Conservation (phyloP, 2,329 filamentous ascomycete genomes). For the Pseudogymnoascus sp. region DNA sequence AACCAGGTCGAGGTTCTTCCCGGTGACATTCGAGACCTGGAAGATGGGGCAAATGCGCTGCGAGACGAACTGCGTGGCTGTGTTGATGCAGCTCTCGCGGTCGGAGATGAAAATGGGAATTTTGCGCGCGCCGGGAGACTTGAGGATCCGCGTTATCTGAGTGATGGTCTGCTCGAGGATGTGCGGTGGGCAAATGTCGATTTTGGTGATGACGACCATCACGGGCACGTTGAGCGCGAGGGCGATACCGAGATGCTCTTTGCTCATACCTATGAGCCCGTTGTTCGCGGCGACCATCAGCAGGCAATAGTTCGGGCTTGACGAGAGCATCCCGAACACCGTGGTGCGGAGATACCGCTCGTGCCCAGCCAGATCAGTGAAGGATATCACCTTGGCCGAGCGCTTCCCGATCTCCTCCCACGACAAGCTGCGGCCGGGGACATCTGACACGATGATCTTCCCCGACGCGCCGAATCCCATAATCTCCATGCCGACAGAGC, state of each 20-base stretch:
- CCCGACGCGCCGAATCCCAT: slow-evolving; percentile 91
- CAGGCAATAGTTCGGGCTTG: slow-evolving; percentile 93
- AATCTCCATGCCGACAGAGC: slow-evolving; percentile 97
- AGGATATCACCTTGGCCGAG: slow-evolving; percentile 92
- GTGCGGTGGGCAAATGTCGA: slow-evolving; percentile 93
- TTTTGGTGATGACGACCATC: slow-evolving; percentile 97
- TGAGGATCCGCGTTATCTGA: slow-evolving; percentile 86
- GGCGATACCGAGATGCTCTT: slow-evolving; percentile 93
- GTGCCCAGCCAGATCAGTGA: slow-evolving; percentile 91
- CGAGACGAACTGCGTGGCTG: slow-evolving; percentile 90
- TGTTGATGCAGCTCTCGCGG: slow-evolving; percentile 86
- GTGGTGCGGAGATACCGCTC: slow-evolving; percentile 93
- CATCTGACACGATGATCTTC: slow-evolving; percentile 70
- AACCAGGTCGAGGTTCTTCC: slow-evolving; percentile 81
- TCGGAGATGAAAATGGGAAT: slow-evolving; percentile 94
- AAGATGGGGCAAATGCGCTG: slow-evolving; percentile 95
- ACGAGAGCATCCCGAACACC: slow-evolving; percentile 88
- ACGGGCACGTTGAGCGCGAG: slow-evolving; percentile 92
- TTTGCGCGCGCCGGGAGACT: slow-evolving; percentile 86
- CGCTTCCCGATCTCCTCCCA: slow-evolving; percentile 98
- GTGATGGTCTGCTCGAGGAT: slow-evolving; percentile 89
- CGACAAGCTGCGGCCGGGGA: slow-evolving; percentile 75
- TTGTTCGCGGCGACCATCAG: slow-evolving; percentile 99
- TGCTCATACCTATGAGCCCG: slow-evolving; percentile 93
- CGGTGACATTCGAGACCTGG: slow-evolving; percentile 96